Evolutionary conservation across 2,329 filamentous ascomycete genomes (phyloP).

Genomic region (Aspergillus floridensis): DNA sequence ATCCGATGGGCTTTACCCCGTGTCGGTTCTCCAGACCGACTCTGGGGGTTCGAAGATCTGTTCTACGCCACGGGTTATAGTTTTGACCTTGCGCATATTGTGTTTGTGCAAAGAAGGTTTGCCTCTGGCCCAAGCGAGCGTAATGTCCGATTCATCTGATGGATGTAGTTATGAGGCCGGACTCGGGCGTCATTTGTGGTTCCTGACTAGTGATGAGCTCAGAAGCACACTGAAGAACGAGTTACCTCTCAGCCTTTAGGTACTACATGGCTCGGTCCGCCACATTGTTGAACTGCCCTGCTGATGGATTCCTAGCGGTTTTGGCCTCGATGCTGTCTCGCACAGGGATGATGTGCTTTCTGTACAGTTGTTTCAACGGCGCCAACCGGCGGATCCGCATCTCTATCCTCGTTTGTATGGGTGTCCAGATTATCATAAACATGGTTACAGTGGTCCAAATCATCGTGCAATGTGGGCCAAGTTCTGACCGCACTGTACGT

Average conservation of each 20-base stretch:
- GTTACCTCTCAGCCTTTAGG: constrained; percentile 26
- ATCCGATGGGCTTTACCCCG: constrained; percentile 31
- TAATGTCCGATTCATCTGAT: background rate
- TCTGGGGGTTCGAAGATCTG: constrained; percentile 37
- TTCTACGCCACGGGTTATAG: constrained; percentile 30
- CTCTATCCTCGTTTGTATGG: constrained; percentile 31
- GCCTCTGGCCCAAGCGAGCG: background rate
- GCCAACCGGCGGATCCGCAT: constrained; percentile 30
- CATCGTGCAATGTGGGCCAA: constrained; percentile 36
- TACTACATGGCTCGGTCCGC: background rate
- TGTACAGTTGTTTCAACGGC: constrained; percentile 34
- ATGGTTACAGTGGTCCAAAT: constrained; percentile 36
- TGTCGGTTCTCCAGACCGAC: constrained; percentile 29
- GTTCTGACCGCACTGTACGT: constrained; percentile 28
- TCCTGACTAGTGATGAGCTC: constrained; percentile 24
- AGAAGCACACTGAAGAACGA: constrained; percentile 29
- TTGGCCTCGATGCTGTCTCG: constrained; percentile 35
- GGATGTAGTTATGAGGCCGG: constrained; percentile 28
- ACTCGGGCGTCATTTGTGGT: constrained; percentile 34
- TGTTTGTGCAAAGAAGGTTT: constrained; percentile 32
- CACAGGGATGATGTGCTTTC: constrained; percentile 39
- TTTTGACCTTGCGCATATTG: constrained; percentile 34
- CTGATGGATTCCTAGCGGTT: constrained; percentile 24
- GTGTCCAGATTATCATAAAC: constrained; percentile 34
- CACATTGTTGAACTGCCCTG: background rate